Evolutionary conservation across 83 land plant genomes (phyloP).

Genomic region (Thuja plicata): DNA sequence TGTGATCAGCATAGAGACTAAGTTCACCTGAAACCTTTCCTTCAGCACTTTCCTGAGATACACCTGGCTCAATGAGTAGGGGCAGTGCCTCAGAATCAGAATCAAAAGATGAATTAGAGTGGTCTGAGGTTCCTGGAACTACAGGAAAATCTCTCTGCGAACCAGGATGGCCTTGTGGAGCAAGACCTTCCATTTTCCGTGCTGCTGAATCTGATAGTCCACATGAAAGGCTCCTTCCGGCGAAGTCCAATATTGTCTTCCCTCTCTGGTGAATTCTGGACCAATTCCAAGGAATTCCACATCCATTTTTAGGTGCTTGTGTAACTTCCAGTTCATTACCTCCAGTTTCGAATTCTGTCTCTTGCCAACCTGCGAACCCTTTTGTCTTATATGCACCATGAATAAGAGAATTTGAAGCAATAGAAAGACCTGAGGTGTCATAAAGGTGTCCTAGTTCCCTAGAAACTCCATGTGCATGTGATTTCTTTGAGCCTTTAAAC

Average conservation of each 20-base stretch:
- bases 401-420: constrained; percentile 56
- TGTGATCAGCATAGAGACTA: constrained; percentile 39
- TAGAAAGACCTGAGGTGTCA: constrained; percentile 28
- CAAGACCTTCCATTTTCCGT: constrained; percentile 31
- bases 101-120: constrained; percentile 42
- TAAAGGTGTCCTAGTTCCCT: constrained; percentile 32
- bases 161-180: constrained; percentile 5
- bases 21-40: constrained; percentile 58
- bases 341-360: constrained; percentile 15
- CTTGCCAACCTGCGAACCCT: constrained; percentile 22
- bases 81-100: constrained; percentile 74
- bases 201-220: constrained; percentile 61
- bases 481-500: constrained; percentile 34
- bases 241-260: constrained; percentile 63
- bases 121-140: constrained; percentile 33
- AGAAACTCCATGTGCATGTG: constrained; percentile 13
- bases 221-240: constrained; percentile 83
- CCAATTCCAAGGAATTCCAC: constrained; percentile 90
- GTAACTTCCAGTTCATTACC: constrained; percentile 30
- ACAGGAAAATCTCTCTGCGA: constrained; percentile 14
- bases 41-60: constrained; percentile 49
- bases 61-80: constrained; percentile 58
- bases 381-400: constrained; percentile 25
- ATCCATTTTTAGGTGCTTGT: constrained; percentile 52
- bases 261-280: constrained; percentile 82